phyloP scores from a whole-genome alignment of 192 early-diverging fungal species.

The Entrophospora sp. region DNA sequence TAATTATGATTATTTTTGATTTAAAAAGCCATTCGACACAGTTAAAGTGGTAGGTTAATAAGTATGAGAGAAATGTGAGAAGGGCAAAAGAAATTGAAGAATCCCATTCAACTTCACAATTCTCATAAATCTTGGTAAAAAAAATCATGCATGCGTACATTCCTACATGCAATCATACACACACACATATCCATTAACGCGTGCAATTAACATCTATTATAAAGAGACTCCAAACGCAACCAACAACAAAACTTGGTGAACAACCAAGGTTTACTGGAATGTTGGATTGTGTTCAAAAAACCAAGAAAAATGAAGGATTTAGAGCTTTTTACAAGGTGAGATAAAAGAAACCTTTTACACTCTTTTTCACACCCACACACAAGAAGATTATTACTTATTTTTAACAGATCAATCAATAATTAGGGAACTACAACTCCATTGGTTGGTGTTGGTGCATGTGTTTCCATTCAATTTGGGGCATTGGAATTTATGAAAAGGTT shows the following conservation, averaged over 20 bases:
- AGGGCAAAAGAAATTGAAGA: not conserved
- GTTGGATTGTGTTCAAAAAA: constrained; percentile 83
- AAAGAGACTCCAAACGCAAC: constrained; percentile 86
- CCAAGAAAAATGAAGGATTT: constrained; percentile 70
- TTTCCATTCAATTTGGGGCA: constrained; percentile 94
- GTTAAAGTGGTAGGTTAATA: constrained; percentile 63
- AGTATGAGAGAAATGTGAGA: not conserved
- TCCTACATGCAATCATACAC: too few relatives aligned
- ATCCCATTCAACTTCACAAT: too few relatives aligned
- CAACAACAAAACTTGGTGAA: constrained; percentile 48
- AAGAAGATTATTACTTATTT: constrained; percentile 1
- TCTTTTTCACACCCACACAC: too few relatives aligned
- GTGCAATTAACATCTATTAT: not conserved
- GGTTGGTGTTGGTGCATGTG: constrained; percentile 89
- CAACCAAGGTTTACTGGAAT: constrained; percentile 67
- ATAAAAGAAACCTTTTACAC: not conserved
- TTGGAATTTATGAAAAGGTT: constrained; percentile 82
- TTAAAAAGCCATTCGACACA: constrained; percentile 71
- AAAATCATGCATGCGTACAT: too few relatives aligned
- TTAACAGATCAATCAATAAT: not conserved
- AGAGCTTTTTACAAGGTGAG: constrained; percentile 76
- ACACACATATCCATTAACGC: too few relatives aligned
- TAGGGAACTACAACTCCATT: constrained; percentile 87
- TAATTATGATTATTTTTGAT: not conserved
- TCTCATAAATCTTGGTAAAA: too few relatives aligned